Evolutionary conservation across 148 eudicot species (phyloP), one percentile per base, ranked within the genome.

Genomic region (Fallopia convolvulus): DNA sequence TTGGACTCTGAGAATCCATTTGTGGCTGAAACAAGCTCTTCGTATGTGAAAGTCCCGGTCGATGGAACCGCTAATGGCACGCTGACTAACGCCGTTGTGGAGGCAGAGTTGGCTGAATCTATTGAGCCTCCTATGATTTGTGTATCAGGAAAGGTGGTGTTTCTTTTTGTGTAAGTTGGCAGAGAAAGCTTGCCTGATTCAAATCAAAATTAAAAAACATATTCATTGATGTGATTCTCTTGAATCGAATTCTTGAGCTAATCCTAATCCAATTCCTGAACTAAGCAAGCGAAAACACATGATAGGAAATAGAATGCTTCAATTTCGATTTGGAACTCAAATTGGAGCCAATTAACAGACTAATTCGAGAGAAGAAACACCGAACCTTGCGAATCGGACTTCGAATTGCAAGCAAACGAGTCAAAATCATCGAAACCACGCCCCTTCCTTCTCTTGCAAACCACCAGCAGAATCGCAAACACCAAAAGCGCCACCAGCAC

Each of bases 11-110:
- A 85, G 76, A 88, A 88, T 6, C 84, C 80, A 65, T 55, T 70
- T 4, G 90, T 88, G 55, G 90, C 87, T 41, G 74, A 81, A 13
- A 41, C 72, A 21, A 88, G 58, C 47, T 85, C 90, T 17, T 85
- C 83, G 20, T 82, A 85, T 0, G 84, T 76, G 80, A 79, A 85
- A 3, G 82, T 83, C 26, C 88, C 86, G 17, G 68, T 78, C 5
- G 83, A 85, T 39, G 44, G 72, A 36, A 66, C 85, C 6, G 75
- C 30, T 20, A 17, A 8, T 42, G 49, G 49, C 12, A 40, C 21
- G 13, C 47, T 7, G 48, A n/a, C 46, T 33, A 46, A 21, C 4
- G 32, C 76, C 70, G 41, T 72, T 26, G 55, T 1, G 17, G 49
- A n/a, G n/a, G 9, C 36, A 7, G 42, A 46, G 2, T 65, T 36